These are phyloP conservation scores for Trypanosoma theileri DNA, from an alignment of 208 protist genomes.

Conservation along the genomic window DNA sequence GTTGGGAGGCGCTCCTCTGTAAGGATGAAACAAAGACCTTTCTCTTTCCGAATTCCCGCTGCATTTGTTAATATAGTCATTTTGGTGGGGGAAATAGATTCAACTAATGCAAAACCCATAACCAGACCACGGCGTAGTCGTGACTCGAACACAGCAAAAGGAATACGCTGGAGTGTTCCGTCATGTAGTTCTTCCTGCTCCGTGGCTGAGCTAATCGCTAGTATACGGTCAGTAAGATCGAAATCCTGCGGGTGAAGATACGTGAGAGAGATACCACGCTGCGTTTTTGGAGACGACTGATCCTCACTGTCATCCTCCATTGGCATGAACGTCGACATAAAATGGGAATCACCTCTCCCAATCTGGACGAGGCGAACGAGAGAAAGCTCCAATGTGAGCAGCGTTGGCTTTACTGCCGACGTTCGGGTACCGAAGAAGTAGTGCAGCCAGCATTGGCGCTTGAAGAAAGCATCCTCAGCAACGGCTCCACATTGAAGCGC, in stretches of 20 bases:
- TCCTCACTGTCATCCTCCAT: conserved; percentile 51
- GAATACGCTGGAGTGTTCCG: conserved; percentile 45
- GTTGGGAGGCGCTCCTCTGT: conserved; percentile 17
- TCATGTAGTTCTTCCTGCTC: conserved; percentile 49
- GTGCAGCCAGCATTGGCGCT: conserved; percentile 51
- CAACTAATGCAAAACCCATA: conserved; percentile 63
- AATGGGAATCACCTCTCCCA: conserved; percentile 35
- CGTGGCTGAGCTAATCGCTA: conserved; percentile 54
- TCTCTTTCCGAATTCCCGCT: conserved; percentile 36
- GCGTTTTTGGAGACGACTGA: conserved; percentile 15
- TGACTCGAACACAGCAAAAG: conserved; percentile 49
- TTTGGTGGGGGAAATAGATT: conserved; percentile 36
- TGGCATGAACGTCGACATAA: conserved; percentile 63
- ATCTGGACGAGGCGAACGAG: conserved; percentile 46
- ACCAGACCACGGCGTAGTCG: conserved; percentile 35
- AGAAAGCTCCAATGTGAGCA: conserved; percentile 36
- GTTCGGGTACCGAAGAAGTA: conserved; percentile 69
- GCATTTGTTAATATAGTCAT: conserved; percentile 54
- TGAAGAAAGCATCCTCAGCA: conserved; percentile 7
- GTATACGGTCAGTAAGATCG: conserved; percentile 55
- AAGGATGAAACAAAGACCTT: conserved; percentile 56
- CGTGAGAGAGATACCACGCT: conserved; percentile 36
- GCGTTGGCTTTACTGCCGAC: conserved; percentile 43
- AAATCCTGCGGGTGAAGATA: conserved; percentile 51
- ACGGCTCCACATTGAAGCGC: conserved; percentile 22